phyloP scores from a whole-genome alignment of 1,284 basidiomycete genomes.

The Anthracocystis panici-leucophaei region DNA sequence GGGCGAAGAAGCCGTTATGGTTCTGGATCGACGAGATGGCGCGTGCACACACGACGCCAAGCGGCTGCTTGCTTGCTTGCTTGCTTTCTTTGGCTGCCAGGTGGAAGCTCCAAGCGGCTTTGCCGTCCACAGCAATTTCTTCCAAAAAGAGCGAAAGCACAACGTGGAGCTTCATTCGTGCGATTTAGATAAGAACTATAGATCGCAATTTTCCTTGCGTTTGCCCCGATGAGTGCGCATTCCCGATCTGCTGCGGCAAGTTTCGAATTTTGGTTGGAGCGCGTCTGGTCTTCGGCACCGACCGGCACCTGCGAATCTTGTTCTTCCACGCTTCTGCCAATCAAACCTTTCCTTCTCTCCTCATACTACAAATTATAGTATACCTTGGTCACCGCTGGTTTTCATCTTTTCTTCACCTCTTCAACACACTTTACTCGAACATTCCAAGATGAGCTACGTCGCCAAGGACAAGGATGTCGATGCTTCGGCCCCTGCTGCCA shows the following conservation, averaged over 20 bases:
- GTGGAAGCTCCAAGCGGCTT: conserved; percentile 12
- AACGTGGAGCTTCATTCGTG: conserved; percentile 1
- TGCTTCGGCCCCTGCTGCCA: conserved; percentile 81
- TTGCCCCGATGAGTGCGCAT: conserved; percentile 9
- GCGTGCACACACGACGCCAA: conserved; percentile 29
- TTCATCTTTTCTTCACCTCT: conserved; percentile 72
- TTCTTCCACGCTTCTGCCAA: conserved; percentile 8
- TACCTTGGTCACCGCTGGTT: conserved; percentile 72
- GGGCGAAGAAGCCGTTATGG: not conserved
- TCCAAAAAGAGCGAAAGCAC: conserved; percentile 3
- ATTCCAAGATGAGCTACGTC: conserved; percentile 94
- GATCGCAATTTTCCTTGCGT: not conserved
- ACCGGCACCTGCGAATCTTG: conserved; percentile 18
- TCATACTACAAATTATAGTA: conserved; percentile 50
- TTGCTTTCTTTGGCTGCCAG: conserved; percentile 19
- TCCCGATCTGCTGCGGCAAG: conserved; percentile 43
- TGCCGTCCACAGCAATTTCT: conserved; percentile 4
- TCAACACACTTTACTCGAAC: conserved; percentile 1
- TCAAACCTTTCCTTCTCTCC: conserved; percentile 27
- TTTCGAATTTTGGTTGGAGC: conserved; percentile 29
- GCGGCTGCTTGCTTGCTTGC: too few relatives aligned
- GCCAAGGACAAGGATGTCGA: conserved; percentile 92
- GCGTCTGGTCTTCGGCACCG: conserved; percentile 24
- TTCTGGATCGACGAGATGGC: conserved; percentile 18
- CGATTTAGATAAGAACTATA: not conserved